These are phyloP conservation scores for Tulasnella sp. DNA, from an alignment of 768 basidiomycete species.

Conservation along the genomic window DNA sequence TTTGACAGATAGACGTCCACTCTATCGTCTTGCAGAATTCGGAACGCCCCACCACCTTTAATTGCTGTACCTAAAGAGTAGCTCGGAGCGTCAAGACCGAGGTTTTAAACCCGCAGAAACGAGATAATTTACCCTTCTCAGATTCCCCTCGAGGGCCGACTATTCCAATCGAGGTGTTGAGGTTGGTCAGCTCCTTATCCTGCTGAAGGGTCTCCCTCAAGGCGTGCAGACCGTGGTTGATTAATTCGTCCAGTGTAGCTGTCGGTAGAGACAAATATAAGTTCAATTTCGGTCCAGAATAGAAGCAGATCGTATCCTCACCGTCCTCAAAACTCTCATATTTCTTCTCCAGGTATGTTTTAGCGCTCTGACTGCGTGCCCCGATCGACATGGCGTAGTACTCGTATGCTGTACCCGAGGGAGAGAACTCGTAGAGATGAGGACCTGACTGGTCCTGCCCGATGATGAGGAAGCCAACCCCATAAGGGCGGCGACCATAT, in stretches of 20 bases:
- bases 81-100: not conserved
- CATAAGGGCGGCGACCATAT: conserved; percentile 95
- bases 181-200: conserved; percentile 89
- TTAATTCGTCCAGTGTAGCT: conserved; percentile 83
- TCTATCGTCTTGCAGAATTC: conserved; percentile 79
- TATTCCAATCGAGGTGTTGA: conserved; percentile 94
- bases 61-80: not conserved
- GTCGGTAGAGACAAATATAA: conserved; percentile 22
- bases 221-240: conserved; percentile 90
- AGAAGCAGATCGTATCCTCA: conserved; percentile 44
- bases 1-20: conserved; percentile 70
- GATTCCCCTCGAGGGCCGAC: conserved; percentile 66
- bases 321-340: conserved; percentile 83
- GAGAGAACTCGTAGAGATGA: conserved; percentile 97
- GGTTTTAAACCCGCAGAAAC: not conserved
- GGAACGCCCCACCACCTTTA: conserved; percentile 60
- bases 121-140: conserved; percentile 46
- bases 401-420: conserved; percentile 94
- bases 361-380: conserved; percentile 95
- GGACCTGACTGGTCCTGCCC: conserved; percentile 96
- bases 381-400: conserved; percentile 99
- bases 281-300: not conserved
- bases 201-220: conserved; percentile 96
- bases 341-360: conserved; percentile 96
- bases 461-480: conserved; percentile 97